A percentile compares a stretch with the other conserved stretches of the same genome.
Evolutionary conservation across 2,329 filamentous ascomycete genomes (phyloP).

Genomic region (Emericellopsis atlantica): DNA sequence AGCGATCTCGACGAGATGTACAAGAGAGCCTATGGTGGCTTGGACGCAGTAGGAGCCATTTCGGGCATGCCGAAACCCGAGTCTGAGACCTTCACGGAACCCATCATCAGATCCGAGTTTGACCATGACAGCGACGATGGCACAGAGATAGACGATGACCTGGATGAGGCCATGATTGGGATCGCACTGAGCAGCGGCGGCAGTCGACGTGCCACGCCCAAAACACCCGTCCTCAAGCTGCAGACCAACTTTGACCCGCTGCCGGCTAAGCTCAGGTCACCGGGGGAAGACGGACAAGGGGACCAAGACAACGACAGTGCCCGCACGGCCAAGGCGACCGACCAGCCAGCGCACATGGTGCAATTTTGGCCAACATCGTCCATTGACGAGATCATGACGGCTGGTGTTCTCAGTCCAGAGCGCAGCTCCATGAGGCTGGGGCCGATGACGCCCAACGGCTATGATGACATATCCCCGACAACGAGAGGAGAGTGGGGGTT

Average conservation of each 20-base stretch:
- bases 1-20: conserved; percentile 44
- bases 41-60: conserved; percentile 30
- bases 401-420: conserved; percentile 10
- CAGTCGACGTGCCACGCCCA: conserved; percentile 9
- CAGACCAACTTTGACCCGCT: conserved; percentile 25
- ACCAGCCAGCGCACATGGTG: conserved; percentile 13
- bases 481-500: conserved; percentile 52
- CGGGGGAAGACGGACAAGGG: conserved; percentile 2
- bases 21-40: conserved; percentile 40
- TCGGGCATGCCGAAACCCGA: conserved; percentile 14
- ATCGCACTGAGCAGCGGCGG: background rate
- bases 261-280: background rate
- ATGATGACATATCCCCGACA: conserved; percentile 49
- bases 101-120: background rate
- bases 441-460: conserved; percentile 43
- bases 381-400: conserved; percentile 30
- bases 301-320: conserved; percentile 21
- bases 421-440: conserved; percentile 18
- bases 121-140: background rate
- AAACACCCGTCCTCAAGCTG: conserved; percentile 21
- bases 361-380: conserved; percentile 19
- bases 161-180: background rate
- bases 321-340: conserved; percentile 22
- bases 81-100: background rate
- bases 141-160: background rate